Evolutionary conservation across 225 moss, liverwort and hornwort species (phyloP).

Genomic region (Rhytidiadelphus loreus): DNA sequence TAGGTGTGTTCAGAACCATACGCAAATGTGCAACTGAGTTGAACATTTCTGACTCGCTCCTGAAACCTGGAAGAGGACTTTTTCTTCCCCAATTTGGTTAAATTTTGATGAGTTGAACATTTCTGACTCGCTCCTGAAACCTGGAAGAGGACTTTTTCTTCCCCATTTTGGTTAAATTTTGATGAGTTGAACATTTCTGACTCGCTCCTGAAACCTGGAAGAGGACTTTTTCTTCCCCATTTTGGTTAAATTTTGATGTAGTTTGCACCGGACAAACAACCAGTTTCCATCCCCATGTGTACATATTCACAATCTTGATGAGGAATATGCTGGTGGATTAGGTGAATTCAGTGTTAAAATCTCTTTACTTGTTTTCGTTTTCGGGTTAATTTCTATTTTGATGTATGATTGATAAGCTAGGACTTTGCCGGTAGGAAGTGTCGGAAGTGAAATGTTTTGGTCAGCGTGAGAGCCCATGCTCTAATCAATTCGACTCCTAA

Average conservation of each 20-base stretch:
- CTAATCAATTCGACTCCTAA: not conserved
- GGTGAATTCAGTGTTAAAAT: too few relatives aligned
- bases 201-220: not conserved
- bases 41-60: not conserved
- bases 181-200: too few relatives aligned
- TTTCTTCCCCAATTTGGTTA: not conserved
- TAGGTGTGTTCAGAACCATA: not conserved
- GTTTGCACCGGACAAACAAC: not conserved
- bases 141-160: not conserved
- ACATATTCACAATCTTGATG: not conserved
- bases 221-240: not conserved
- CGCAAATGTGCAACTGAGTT: too few relatives aligned
- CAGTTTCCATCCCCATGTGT: too few relatives aligned
- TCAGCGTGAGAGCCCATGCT: not conserved
- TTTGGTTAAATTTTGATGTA: too few relatives aligned
- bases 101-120: too few relatives aligned
- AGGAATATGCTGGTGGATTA: not conserved
- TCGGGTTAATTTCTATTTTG: not conserved
- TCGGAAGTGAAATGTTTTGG: not conserved
- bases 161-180: not conserved
- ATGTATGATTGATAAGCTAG: not conserved
- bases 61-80: not conserved
- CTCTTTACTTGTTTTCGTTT: not conserved
- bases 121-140: not conserved
- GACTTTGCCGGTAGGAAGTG: not conserved